phyloP scores from a whole-genome alignment of 2,329 filamentous ascomycete genomes.

The Epichloe glyceriae region DNA sequence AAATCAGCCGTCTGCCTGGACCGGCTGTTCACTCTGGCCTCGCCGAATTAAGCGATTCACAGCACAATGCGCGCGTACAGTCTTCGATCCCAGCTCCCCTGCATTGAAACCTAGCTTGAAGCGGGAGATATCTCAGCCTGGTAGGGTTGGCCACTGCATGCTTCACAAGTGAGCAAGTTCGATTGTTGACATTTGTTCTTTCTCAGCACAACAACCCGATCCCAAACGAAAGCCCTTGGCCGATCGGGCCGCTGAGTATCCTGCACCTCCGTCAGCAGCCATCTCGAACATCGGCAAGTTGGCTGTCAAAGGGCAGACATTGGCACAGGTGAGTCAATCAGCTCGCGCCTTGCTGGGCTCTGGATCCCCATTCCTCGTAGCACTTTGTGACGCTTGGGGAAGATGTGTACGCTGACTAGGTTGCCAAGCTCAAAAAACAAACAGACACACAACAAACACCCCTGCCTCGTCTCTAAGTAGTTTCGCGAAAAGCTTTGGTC shows the following conservation, averaged over 20 bases:
- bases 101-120: slow-evolving; percentile 30
- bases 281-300: slow-evolving; percentile 24
- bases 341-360: background rate
- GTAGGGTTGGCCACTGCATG: slow-evolving; percentile 14
- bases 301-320: slow-evolving; percentile 30
- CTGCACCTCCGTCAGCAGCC: slow-evolving; percentile 15
- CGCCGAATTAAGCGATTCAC: slow-evolving; percentile 45
- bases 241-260: slow-evolving; percentile 41
- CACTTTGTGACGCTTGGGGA: background rate
- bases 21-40: slow-evolving; percentile 22
- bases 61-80: slow-evolving; percentile 41
- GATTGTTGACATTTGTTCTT: slow-evolving; percentile 8
- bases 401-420: background rate
- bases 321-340: slow-evolving; percentile 17
- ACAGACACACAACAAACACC: slow-evolving; percentile 24
- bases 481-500: slow-evolving; percentile 46
- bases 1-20: slow-evolving; percentile 19
- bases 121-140: slow-evolving; percentile 34
- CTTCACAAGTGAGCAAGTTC: background rate
- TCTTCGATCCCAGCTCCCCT: slow-evolving; percentile 28
- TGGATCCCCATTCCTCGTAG: background rate
- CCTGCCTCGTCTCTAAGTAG: slow-evolving; percentile 23
- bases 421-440: slow-evolving; percentile 22
- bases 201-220: slow-evolving; percentile 38
- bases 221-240: slow-evolving; percentile 47